Percentiles rank a stretch among this genome's conserved stretches.
phyloP scores from a whole-genome alignment of 768 basidiomycete species.

The Cytidiella melzeri region DNA sequence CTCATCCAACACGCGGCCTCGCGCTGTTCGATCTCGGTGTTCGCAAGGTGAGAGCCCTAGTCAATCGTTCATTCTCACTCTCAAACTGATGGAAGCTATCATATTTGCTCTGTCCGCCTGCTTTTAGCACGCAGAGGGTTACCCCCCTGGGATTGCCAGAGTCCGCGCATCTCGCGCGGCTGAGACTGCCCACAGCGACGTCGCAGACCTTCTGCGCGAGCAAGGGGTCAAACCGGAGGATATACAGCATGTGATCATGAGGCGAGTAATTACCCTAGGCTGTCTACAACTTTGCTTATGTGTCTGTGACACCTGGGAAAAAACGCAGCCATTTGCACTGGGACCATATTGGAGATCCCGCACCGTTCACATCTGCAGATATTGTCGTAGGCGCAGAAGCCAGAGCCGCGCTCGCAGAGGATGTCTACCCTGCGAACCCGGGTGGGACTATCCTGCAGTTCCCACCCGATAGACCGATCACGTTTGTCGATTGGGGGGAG shows the following conservation, averaged over 20 bases:
- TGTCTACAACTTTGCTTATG: no score
- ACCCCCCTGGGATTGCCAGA: not conserved
- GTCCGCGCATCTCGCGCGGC: not conserved
- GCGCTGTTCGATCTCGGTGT: constrained; percentile 52
- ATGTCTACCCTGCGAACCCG: constrained; percentile 39
- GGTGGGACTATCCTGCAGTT: constrained; percentile 11
- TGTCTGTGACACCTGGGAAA: no score
- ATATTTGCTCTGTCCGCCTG: no score
- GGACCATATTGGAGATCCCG: constrained; percentile 43
- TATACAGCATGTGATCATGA: not conserved
- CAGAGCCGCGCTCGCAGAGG: constrained; percentile 25
- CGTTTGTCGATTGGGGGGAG: constrained; percentile 22
- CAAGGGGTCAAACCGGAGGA: not conserved
- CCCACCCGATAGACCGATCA: not conserved
- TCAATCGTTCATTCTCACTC: no score
- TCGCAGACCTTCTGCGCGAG: not conserved
- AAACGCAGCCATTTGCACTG: constrained; percentile 47
- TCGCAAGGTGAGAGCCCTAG: constrained; percentile 26
- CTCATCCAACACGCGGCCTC: constrained; percentile 37
- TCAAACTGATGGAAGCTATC: no score
- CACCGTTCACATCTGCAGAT: constrained; percentile 38
- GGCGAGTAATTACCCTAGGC: no score
- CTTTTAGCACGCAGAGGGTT: not conserved
- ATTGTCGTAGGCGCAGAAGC: constrained; percentile 43
- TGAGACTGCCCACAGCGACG: not conserved